phyloP scores from a whole-genome alignment of 179 eudicot genomes.

The Patellifolia procumbens region DNA sequence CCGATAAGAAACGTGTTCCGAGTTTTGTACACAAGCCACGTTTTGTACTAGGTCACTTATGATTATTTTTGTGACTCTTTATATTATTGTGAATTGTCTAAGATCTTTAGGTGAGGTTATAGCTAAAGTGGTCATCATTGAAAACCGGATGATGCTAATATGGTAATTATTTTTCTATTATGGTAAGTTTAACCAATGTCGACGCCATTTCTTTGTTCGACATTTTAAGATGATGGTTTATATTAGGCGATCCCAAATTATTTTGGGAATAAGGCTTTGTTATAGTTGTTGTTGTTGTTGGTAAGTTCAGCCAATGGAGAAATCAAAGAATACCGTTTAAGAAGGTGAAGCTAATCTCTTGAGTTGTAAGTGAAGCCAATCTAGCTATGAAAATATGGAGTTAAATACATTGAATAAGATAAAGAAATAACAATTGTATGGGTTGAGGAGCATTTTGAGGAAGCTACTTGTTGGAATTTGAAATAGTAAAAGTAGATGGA shows the following conservation, averaged over 20 bases:
- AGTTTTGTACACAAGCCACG: no score
- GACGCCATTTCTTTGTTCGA: no score
- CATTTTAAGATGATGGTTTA: no score
- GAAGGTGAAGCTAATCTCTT: neutral
- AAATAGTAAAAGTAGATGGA: neutral
- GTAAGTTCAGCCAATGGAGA: no score
- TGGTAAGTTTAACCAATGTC: no score
- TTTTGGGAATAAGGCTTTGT: no score
- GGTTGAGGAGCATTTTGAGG: neutral
- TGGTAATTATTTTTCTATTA: no score
- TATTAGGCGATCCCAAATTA: no score
- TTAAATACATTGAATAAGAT: neutral
- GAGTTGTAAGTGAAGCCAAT: neutral
- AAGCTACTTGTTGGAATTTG: neutral
- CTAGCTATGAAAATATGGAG: neutral
- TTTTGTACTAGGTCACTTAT: neutral
- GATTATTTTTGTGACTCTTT: neutral
- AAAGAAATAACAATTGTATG: neutral
- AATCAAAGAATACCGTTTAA: no score
- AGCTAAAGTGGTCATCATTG: slow-evolving; percentile 3
- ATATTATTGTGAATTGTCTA: neutral
- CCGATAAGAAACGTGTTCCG: no score
- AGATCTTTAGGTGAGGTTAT: neutral
- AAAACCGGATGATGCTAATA: no score
- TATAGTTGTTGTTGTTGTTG: no score